phyloP scores from a whole-genome alignment of 495 filamentous ascomycete genomes.

The Aspergillus bertholletiae region DNA sequence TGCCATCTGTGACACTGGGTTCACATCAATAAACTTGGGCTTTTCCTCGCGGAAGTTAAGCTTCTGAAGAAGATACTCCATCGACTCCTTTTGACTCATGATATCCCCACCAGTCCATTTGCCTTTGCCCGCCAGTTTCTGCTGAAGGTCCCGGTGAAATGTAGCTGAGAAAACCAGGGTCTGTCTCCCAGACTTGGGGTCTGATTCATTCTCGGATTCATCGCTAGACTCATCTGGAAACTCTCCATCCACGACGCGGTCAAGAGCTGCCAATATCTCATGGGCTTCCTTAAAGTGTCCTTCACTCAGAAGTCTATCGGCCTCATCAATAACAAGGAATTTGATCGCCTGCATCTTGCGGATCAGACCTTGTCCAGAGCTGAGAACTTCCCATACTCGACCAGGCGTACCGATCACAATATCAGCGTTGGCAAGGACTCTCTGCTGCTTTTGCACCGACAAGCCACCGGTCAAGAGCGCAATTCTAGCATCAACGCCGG shows the following conservation, averaged over 20 bases:
- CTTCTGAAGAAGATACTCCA: slow-evolving; percentile 89
- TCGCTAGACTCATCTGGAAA: slow-evolving; percentile 36
- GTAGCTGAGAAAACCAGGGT: slow-evolving; percentile 97
- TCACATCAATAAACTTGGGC: slow-evolving; percentile 90
- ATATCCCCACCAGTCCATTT: slow-evolving; percentile 51
- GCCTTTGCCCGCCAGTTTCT: slow-evolving; percentile 79
- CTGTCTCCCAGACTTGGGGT: slow-evolving; percentile 51
- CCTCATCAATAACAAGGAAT: slow-evolving; percentile 91
- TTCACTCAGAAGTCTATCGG: slow-evolving; percentile 86
- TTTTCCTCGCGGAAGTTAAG: slow-evolving; percentile 78
- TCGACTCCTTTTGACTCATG: slow-evolving; percentile 70
- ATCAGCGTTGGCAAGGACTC: slow-evolving; percentile 70
- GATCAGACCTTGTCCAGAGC: slow-evolving; percentile 56
- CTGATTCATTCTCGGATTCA: slow-evolving; percentile 19
- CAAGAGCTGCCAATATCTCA: slow-evolving; percentile 75
- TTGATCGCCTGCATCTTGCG: slow-evolving; percentile 63
- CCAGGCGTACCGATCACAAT: slow-evolving; percentile 92
- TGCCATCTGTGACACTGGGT: slow-evolving; percentile 84
- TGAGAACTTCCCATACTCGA: slow-evolving; percentile 89
- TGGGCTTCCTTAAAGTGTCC: slow-evolving; percentile 93
- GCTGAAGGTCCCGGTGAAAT: slow-evolving; percentile 84
- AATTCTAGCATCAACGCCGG: slow-evolving; percentile 59
- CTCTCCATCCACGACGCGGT: slow-evolving; percentile 46
- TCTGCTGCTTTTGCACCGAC: slow-evolving; percentile 87
- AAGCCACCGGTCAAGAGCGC: slow-evolving; percentile 87